Evolutionary conservation across 1,284 basidiomycete species (phyloP), one percentile per base, ranked within the genome.

Genomic region (Microbotryum scabiosae): DNA sequence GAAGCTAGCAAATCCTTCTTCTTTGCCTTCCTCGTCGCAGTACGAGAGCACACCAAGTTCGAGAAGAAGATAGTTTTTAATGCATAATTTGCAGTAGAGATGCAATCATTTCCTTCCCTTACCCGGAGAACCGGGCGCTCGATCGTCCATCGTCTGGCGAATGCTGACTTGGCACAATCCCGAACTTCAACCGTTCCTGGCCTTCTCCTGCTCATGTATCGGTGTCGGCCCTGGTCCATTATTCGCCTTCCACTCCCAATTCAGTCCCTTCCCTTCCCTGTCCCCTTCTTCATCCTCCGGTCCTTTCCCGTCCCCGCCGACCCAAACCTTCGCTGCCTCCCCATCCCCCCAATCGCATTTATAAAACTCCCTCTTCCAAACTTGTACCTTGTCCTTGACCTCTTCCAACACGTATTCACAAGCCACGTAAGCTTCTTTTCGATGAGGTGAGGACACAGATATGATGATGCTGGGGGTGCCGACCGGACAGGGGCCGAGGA

Each of bases 351-450:
- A 7, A 9, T n/a, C n/a, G 9, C 20, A 8, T 0, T 45, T 71
- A 72, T 91, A 91, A 70, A 83, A 87, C 73, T 93, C 90, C 69
- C 85, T 77, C 77, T 93, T 93, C 90, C 90, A 93, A 66, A 93
- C 85, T 73, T 88, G 88, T 41, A 82, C 88, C 68, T 82, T 84
- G 63, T 77, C 76, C 77, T 94, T 94, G 60, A 92, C 84, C 61
- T 86, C 81, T 74, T 94, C 90, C 21, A 93, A 78, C 62, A 90
- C 82, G 72, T 78, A 82, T 74, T 91, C 89, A 71, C 87, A 89
- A 16, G 85, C 85, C 53, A 79, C 75, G 72, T 91, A 91, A 3
- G 88, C 84, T 71, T 88, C 87, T 67, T 84, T 84, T 28, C 89
- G 81, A 74, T 94, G 90, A 64, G 87, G 79, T 10, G 89, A 76